These are phyloP conservation scores for Termitomyces heimii DNA, from an alignment of 768 basidiomycete species.

Conservation along the genomic window DNA sequence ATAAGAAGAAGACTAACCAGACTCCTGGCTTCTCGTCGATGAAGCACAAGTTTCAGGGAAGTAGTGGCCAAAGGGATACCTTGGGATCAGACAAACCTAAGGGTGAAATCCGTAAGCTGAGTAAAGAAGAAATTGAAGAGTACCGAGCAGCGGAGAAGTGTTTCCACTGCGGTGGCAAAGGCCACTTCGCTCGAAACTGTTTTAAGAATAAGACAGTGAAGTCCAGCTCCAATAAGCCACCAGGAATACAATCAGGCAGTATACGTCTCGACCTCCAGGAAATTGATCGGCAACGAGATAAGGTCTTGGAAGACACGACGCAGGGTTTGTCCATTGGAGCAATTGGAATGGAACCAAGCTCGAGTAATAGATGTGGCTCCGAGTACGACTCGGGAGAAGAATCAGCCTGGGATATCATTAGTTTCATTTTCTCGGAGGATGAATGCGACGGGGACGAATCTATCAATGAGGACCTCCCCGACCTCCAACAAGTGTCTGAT, in stretches of 20 bases:
- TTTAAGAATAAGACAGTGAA: background rate
- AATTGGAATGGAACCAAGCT: fast-evolving
- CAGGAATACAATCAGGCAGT: background rate
- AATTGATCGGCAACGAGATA: background rate
- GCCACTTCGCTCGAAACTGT: background rate
- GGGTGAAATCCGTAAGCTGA: too few relatives aligned
- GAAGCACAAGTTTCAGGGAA: too few relatives aligned
- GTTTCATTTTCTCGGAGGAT: background rate
- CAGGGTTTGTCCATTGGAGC: background rate
- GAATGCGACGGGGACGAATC: too few relatives aligned
- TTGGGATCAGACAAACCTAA: too few relatives aligned
- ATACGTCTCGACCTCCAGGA: background rate
- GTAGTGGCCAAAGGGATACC: too few relatives aligned
- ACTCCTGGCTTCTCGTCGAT: too few relatives aligned
- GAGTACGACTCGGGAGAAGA: background rate
- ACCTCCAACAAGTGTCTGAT: too few relatives aligned
- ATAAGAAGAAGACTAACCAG: too few relatives aligned
- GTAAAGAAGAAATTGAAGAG: background rate
- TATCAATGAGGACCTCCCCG: too few relatives aligned
- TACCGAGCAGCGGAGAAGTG: background rate
- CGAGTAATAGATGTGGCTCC: too few relatives aligned
- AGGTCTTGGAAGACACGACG: background rate
- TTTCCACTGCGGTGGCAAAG: background rate
- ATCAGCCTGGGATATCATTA: background rate
- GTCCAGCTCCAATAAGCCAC: background rate